Conservation (phyloP, 73 alveolate species). For the Blepharisma japonicum region DNA sequence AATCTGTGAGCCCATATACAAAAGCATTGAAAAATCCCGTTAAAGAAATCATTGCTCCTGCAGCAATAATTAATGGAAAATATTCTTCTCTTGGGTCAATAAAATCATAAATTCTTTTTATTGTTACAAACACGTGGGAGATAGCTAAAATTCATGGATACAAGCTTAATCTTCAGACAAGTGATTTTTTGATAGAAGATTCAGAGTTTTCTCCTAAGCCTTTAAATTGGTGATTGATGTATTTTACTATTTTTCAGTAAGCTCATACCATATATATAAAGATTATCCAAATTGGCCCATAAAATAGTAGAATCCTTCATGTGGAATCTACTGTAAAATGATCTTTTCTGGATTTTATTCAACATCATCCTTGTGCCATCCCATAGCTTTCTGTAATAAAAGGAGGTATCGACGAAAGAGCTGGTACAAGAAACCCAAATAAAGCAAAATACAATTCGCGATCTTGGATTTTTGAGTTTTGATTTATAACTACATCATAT, state of each 20-base stretch:
- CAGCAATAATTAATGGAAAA: background rate
- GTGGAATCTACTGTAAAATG: background rate
- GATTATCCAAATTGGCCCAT: background rate
- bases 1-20: background rate
- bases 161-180: background rate
- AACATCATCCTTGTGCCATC: background rate
- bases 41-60: background rate
- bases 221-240: background rate
- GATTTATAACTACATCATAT: background rate
- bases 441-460: background rate
- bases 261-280: background rate
- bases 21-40: slow-evolving; percentile 10
- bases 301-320: background rate
- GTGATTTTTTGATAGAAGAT: background rate
- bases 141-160: background rate
- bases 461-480: background rate
- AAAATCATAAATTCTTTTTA: background rate
- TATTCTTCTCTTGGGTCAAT: background rate
- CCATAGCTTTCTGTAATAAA: slow-evolving; percentile 19
- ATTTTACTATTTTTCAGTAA: background rate
- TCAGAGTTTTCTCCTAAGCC: background rate
- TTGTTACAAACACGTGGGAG: background rate
- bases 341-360: background rate
- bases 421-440: slow-evolving; percentile 4
- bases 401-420: background rate